A percentile compares a stretch with the other conserved stretches of the same genome.
Evolutionary conservation across 2,329 filamentous ascomycete species (phyloP).

Genomic region (Fusarium sp.): DNA sequence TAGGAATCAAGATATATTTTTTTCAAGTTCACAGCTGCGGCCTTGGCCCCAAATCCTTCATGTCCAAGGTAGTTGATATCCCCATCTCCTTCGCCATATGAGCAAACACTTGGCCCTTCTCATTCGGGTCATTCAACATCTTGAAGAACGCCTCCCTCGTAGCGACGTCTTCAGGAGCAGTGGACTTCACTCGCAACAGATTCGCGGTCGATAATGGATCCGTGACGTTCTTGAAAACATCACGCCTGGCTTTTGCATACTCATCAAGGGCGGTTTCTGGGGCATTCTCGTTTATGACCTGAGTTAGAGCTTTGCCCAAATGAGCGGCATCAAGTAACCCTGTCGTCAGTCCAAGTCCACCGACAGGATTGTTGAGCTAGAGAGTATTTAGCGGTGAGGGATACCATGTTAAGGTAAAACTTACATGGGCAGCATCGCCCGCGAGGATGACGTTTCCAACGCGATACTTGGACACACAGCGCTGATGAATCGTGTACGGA

Average conservation of each 20-base stretch:
- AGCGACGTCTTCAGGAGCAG: background rate
- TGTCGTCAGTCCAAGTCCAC: background rate
- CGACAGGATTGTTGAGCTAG: background rate
- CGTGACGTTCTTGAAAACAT: background rate
- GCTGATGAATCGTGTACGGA: background rate
- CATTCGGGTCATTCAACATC: background rate
- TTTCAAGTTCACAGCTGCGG: rapidly evolving
- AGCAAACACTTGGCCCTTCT: background rate
- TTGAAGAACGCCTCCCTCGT: background rate
- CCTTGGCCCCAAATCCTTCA: background rate
- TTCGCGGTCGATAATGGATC: background rate
- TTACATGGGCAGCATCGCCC: background rate
- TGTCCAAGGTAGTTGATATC: background rate
- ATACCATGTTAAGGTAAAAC: rapidly evolving
- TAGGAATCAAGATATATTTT: too few species aligned
- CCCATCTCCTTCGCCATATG: background rate
- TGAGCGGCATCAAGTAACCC: background rate
- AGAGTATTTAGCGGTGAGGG: background rate
- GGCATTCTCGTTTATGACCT: background rate
- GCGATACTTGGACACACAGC: background rate
- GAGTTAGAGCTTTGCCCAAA: background rate
- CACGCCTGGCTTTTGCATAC: background rate
- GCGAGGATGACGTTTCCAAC: background rate
- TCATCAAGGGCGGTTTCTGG: background rate
- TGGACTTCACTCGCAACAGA: background rate